phyloP scores from a whole-genome alignment of 2,329 filamentous ascomycete species.

The Exutisphaerella laricina region DNA sequence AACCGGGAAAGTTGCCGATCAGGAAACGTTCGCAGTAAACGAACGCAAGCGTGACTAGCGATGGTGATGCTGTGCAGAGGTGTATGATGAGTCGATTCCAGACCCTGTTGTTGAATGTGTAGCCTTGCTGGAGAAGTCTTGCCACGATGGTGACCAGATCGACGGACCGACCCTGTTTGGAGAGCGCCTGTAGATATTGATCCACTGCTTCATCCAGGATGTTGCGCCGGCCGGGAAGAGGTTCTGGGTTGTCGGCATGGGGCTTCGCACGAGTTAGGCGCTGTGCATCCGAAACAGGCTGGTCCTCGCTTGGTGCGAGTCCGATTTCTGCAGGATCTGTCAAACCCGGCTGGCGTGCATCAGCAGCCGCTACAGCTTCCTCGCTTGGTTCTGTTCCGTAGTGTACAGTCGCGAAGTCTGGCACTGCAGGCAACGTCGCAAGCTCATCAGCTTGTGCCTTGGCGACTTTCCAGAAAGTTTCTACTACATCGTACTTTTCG shows the following conservation, averaged over 20 bases:
- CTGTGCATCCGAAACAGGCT: neutral
- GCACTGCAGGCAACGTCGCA: constrained; percentile 14
- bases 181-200: constrained; percentile 50
- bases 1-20: constrained; percentile 74
- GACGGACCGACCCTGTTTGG: constrained; percentile 44
- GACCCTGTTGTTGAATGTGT: constrained; percentile 66
- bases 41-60: constrained; percentile 62
- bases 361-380: neutral
- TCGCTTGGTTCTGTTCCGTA: neutral
- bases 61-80: constrained; percentile 53
- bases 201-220: constrained; percentile 46
- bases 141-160: constrained; percentile 43
- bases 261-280: neutral
- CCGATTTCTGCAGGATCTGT: constrained; percentile 16
- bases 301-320: constrained; percentile 1
- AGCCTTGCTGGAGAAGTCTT: constrained; percentile 60
- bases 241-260: constrained; percentile 5
- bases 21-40: constrained; percentile 67
- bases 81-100: constrained; percentile 71
- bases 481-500: constrained; percentile 55
- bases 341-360: too few relatives aligned
- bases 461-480: constrained; percentile 60
- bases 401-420: constrained; percentile 12
- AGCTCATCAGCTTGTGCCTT: constrained; percentile 47
- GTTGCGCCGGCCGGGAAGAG: constrained; percentile 13